Evolutionary conservation across 495 filamentous ascomycete species (phyloP), one percentile per base, ranked within the genome.

Genomic region (Aspergillus homomorphus): DNA sequence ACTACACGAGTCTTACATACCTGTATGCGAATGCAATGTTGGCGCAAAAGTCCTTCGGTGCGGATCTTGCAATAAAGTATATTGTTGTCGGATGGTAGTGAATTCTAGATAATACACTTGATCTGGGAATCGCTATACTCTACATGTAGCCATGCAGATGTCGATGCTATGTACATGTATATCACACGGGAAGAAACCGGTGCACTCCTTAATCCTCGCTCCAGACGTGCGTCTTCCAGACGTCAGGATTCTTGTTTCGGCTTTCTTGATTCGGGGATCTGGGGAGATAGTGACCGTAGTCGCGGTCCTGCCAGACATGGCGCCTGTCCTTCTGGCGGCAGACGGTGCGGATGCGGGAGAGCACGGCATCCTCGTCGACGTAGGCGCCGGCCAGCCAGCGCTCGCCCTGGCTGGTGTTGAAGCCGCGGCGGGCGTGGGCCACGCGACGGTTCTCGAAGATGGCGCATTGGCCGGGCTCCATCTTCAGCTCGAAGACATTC

Each of bases 321-420:
- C 33, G 4, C 2, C 2, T 2, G 12, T 5, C 33, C 33, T 12
- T 5, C 7, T 14, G 8, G 33, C 33, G 33, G 6, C 7, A 5
- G 4, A 14, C 33, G 33, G 33, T 38, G 33, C 33, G 33, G 33
- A 38, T 12, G 4, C 33, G 33, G 6, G 82, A 86, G 51, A 69
- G 54, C 45, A 86, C 84, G 1, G 82, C 83, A 73, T 96, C 89
- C 4, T 81, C 72, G 51, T 91, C 84, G 10, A 97, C 76, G 75
- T 96, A 97, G 0, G 89, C 78, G 3, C 92, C 93, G 66, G 89
- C 91, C 20, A 96, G 69, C 90, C 90, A 96, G 49, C 92, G 74
- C 51, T 84, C 80, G 1, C 79, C 78, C 0, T 55, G 43, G 1
- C 54, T 54, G 8, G 81, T 73, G 61, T 88, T 80, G 72, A 96